Conservation (phyloP, 116 monocot species). For the Papilionanthe hybrid region DNA sequence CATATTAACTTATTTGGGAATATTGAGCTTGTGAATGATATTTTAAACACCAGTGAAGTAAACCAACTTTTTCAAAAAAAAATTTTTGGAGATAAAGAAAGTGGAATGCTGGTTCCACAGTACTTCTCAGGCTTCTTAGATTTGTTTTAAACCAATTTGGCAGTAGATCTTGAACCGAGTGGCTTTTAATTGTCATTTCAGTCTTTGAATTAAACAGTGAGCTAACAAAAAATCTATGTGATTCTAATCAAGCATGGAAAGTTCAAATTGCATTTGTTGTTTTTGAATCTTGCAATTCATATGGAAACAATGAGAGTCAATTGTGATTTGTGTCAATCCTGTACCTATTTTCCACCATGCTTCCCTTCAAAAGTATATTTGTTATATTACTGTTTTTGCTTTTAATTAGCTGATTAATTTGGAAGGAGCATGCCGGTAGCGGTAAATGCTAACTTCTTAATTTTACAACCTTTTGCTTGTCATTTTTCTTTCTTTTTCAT, state of each 20-base stretch:
- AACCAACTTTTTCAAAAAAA: neutral
- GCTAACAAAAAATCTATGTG: neutral
- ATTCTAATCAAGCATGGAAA: neutral
- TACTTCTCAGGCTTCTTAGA: neutral
- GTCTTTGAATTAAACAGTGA: neutral
- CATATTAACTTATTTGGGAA: neutral
- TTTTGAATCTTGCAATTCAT: neutral
- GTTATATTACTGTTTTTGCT: neutral
- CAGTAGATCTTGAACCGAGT: neutral
- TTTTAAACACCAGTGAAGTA: neutral
- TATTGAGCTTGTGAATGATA: neutral
- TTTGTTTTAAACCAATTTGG: neutral
- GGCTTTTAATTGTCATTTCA: neutral
- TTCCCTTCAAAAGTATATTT: neutral
- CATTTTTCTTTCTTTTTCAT: neutral
- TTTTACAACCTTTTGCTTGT: neutral
- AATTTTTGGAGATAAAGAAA: neutral
- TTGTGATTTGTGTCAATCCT: neutral
- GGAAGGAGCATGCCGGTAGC: neutral
- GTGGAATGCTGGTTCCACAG: neutral
- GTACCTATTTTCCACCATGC: conserved; percentile 1
- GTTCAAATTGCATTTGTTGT: neutral
- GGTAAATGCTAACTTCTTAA: neutral
- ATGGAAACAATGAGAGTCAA: neutral
- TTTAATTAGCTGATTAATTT: neutral